Base-by-base conservation (phyloP, 768 basidiomycete genomes). In the Panellus pusillus region DNA sequence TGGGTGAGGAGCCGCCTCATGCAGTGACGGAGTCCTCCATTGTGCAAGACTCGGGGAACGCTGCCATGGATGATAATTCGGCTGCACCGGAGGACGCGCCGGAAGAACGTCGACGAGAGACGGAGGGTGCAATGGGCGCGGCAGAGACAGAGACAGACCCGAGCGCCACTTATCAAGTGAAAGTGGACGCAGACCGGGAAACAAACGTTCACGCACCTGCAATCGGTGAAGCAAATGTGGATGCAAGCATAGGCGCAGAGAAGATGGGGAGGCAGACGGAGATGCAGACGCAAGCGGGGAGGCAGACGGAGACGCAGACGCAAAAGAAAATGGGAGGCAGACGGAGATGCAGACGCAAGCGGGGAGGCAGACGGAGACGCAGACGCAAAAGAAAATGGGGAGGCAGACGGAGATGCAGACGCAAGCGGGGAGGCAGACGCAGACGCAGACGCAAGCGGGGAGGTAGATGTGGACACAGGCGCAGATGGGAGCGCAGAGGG, bases 271-370 rank as follows among this genome's bases (percentile, higher is more conserved):
- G 24, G n/a, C 42, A 29, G 20, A 48, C 32, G n/a, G 15, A 14
- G 40, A 42, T 37, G 32, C 44, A 12, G 38, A 31, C 51, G 18
- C 19, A 46, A 41, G 29, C 19, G 44, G 55, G 19, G 32, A 63
- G 47, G 57, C 51, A 29, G 64, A 61, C 9, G 79, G 77, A 0
- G 77, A 79, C 12, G 58, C 78, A 54, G 78, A 78, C 42, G 73
- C 71, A n/a, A n/a, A n/a, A n/a, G n/a, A n/a, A 29, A 61, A 24
- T 24, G 24, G 54, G 46, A 57, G 62, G 35, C 51, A 31, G 45
- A 49, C 37, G 13, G 36, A 37, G 36, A n/a, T 37, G 12, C n/a
- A n/a, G n/a, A n/a, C n/a, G 54, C 36, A 35, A 7, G 8, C 32
- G 32, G 11, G 9, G 32, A 35, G 24, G n/a, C 42, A 29, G 20